Evolutionary conservation across 169 alveolate species (phyloP).

Genomic region (Cryptosporidium ubiquitum): DNA sequence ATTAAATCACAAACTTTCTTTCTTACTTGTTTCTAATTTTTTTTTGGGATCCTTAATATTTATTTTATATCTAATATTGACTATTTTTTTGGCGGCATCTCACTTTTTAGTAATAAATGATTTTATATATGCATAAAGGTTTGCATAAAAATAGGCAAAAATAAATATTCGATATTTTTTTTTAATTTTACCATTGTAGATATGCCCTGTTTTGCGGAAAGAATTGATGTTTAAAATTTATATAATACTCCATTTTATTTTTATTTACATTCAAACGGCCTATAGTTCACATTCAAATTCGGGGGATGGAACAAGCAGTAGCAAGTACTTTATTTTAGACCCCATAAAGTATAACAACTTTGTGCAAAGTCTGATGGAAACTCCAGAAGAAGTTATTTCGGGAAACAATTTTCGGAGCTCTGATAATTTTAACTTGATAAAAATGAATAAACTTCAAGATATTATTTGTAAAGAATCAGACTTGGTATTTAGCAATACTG

Average conservation of each 20-base stretch:
- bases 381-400: not conserved
- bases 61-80: not conserved
- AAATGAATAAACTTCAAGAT: not conserved
- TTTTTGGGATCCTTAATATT: not conserved
- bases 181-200: not conserved
- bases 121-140: not conserved
- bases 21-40: not conserved
- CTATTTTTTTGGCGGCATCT: conserved; percentile 3
- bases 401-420: not conserved
- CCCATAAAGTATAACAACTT: not conserved
- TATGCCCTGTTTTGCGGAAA: not conserved
- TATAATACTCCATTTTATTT: not conserved
- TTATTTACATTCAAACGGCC: not conserved
- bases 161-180: not conserved
- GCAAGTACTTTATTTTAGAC: not conserved
- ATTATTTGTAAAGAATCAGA: conserved; percentile 21
- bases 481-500: not conserved
- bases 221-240: not conserved
- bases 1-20: not conserved
- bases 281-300: not conserved
- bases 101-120: not conserved
- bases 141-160: not conserved
- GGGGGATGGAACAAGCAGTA: not conserved
- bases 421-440: not conserved
- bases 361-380: not conserved